Evolutionary conservation across 2,329 filamentous ascomycete species (phyloP), one percentile per base, ranked within the genome.

Genomic region (Xylariaceae sp.): DNA sequence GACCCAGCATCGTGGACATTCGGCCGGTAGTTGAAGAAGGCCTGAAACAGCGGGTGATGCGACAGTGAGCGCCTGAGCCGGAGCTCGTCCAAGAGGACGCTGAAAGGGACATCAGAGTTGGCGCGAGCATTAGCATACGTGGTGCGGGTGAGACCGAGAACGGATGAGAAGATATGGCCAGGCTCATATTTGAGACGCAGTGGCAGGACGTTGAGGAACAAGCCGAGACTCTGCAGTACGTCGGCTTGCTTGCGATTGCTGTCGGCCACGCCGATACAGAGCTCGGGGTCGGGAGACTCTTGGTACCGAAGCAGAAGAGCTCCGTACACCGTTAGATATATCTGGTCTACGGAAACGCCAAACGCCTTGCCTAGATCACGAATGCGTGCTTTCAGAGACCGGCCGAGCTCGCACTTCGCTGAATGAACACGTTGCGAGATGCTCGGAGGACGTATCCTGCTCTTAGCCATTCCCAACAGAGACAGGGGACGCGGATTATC

Each of bases 181-280:
- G 12, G 1, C 7, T 39, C 18, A 12, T 14, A 19, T 3, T 13
- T 34, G 34, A 52, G 40, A 13, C 57, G 51, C 0, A 70, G 29
- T 1, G 66, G 57, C 0, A 71, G 48, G 3, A 68, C 27, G 34
- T 69, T 66, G 6, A 67, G 34, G 41, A 62, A 65, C 34, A 60
- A 47, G 2, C 67, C 67, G 23, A 69, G 51, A 14, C 40, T 63
- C 3, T 51, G 34, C 5, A 40, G 26, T 1, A 55, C 26, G 5
- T 46, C 38, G 4, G 38, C 29, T 31, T 65, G 59, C 4, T 29
- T 42, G 8, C 67, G 57, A 23, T 54, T 56, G 1, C 59, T 61
- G 41, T 69, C 64, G 2, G 59, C 59, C 12, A 70, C 59, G 4
- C 71, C 73, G 36, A 77, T 70, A 18, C 50, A 56, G 14, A 76